phyloP scores from a whole-genome alignment of 2,329 filamentous ascomycete genomes.

The Emydomyces testavorans region DNA sequence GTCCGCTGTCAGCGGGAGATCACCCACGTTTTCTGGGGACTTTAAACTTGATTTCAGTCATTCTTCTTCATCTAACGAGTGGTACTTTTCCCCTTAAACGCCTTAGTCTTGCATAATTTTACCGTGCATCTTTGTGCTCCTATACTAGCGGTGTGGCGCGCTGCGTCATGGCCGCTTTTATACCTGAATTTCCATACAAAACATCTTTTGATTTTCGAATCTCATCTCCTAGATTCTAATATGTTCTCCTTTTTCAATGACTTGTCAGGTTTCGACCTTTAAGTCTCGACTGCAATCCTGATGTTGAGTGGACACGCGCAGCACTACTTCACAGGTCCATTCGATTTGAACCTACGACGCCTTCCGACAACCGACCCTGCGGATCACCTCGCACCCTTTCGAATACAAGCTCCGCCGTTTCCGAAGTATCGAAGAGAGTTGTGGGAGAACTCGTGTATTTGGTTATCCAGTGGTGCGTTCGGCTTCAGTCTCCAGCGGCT shows the following conservation, averaged over 20 bases:
- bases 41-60: constrained; percentile 6
- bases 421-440: constrained; percentile 37
- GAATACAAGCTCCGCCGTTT: constrained; percentile 26
- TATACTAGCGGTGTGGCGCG: neutral
- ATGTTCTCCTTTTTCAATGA: constrained; percentile 2
- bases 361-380: constrained; percentile 33
- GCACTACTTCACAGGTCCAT: constrained; percentile 29
- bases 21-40: constrained; percentile 14
- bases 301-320: constrained; percentile 21
- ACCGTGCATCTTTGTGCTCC: constrained; percentile 3
- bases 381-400: constrained; percentile 27
- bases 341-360: constrained; percentile 30
- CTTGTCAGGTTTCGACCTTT: neutral
- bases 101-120: neutral
- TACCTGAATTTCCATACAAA: neutral
- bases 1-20: constrained; percentile 14
- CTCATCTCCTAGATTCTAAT: neutral
- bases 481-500: constrained; percentile 38
- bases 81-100: neutral
- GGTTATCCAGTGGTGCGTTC: constrained; percentile 30
- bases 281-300: constrained; percentile 17
- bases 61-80: constrained; percentile 4
- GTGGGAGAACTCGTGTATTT: constrained; percentile 42
- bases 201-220: neutral
- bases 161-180: neutral